These are phyloP conservation scores for Cytidiella melzeri DNA, from an alignment of 768 basidiomycete species.

Conservation along the genomic window DNA sequence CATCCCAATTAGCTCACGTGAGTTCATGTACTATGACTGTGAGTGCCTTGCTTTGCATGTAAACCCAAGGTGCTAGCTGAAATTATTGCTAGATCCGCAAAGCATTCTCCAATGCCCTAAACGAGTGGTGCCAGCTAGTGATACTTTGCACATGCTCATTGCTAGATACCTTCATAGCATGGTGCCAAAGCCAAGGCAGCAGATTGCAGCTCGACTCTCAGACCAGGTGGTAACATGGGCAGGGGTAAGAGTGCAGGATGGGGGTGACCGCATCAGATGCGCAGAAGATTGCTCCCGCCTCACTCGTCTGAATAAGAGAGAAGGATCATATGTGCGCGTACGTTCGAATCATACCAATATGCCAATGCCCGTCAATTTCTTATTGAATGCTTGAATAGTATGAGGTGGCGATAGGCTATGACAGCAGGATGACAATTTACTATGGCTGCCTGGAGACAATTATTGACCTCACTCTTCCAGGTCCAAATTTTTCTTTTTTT, in stretches of 20 bases:
- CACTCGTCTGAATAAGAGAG: not conserved
- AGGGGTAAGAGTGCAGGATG: not conserved
- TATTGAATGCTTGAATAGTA: too few species aligned
- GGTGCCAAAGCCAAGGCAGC: not conserved
- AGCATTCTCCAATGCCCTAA: not conserved
- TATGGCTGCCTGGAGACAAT: constrained; percentile 4
- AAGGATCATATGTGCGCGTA: constrained; percentile 2
- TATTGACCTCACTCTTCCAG: not conserved
- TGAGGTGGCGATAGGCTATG: not conserved
- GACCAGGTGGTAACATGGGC: not conserved
- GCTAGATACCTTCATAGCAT: not conserved
- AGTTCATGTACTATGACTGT: not conserved
- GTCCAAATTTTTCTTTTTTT: too few species aligned
- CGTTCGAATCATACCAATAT: not conserved
- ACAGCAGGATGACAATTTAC: not conserved
- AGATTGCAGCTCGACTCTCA: not conserved
- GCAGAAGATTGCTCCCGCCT: not conserved
- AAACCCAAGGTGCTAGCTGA: too few species aligned
- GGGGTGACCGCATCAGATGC: not conserved
- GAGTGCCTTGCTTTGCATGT: not conserved
- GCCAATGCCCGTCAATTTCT: not conserved
- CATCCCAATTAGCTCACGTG: not conserved
- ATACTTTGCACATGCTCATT: not conserved
- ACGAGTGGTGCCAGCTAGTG: too few species aligned
- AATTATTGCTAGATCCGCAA: not conserved